These are phyloP conservation scores for Bruguiera parviflora DNA, from an alignment of 345 rosid genomes.

Conservation along the genomic window DNA sequence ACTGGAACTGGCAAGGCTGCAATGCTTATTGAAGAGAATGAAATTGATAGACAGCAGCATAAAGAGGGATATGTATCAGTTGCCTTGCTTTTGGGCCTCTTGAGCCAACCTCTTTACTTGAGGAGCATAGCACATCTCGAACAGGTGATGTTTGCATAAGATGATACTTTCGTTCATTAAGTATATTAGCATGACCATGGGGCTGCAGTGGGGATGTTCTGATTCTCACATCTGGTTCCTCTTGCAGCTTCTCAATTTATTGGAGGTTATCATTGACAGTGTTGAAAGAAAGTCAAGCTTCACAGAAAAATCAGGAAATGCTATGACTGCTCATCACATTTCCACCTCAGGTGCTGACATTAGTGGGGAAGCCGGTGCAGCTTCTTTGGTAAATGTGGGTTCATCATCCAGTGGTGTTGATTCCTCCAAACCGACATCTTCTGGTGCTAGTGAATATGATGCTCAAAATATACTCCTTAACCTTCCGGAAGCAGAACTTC, in stretches of 20 bases:
- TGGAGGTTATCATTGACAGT: conserved; percentile 81
- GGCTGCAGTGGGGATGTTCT: neutral
- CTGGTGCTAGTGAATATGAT: conserved; percentile 54
- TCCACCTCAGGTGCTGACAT: conserved; percentile 36
- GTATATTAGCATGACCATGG: neutral
- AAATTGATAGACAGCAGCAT: conserved; percentile 30
- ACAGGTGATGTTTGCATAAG: conserved; percentile 48
- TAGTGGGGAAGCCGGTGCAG: conserved; percentile 37
- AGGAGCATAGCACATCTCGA: conserved; percentile 97
- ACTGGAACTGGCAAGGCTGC: conserved; percentile 69
- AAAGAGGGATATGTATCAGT: conserved; percentile 54
- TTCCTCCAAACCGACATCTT: conserved; percentile 37
- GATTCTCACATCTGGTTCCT: conserved; percentile 12
- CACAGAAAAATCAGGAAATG: conserved; percentile 48
- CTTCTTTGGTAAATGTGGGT: conserved; percentile 35
- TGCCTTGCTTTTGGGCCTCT: conserved; percentile 77
- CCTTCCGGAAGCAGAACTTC: conserved; percentile 78
- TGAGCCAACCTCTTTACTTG: conserved; percentile 84
- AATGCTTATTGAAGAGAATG: conserved; percentile 49
- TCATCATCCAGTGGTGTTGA: conserved; percentile 36
- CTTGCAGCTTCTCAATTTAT: conserved; percentile 74
- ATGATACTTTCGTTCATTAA: neutral
- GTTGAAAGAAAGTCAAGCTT: conserved; percentile 55
- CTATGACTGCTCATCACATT: conserved; percentile 39
- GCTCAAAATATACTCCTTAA: conserved; percentile 51